Conservation (phyloP, 2,329 filamentous ascomycete species). For the Trichophyton equinum region DNA sequence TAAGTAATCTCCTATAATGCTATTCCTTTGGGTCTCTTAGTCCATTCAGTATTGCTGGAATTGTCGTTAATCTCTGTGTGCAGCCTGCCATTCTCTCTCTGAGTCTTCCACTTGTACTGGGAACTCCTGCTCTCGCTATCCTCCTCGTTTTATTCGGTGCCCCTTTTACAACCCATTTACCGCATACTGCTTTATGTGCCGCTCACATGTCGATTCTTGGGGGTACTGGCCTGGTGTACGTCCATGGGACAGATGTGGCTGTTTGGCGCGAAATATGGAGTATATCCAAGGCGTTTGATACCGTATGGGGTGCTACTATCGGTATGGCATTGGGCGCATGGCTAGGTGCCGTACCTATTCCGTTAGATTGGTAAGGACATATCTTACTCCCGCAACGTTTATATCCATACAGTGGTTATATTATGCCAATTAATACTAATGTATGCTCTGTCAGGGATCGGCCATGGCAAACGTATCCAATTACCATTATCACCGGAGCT, state of each 20-base stretch:
- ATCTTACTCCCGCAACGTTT: not conserved
- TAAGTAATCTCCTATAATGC: constrained; percentile 7
- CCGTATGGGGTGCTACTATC: constrained; percentile 68
- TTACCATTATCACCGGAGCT: constrained; percentile 73
- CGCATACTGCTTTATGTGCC: constrained; percentile 67
- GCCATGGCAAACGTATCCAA: constrained; percentile 97
- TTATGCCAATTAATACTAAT: too few species aligned
- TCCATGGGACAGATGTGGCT: constrained; percentile 60
- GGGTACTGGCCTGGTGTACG: constrained; percentile 70
- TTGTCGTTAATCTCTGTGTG: constrained; percentile 4
- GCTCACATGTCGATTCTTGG: constrained; percentile 70
- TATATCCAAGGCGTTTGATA: constrained; percentile 62
- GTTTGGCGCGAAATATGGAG: constrained; percentile 61
- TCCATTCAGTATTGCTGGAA: too few species aligned
- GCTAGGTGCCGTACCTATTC: constrained; percentile 89
- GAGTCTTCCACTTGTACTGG: constrained; percentile 38
- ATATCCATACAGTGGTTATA: not conserved
- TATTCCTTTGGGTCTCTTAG: too few species aligned
- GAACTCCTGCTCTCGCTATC: constrained; percentile 45
- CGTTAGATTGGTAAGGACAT: constrained; percentile 65
- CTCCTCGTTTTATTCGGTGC: constrained; percentile 81
- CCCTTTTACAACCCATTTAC: constrained; percentile 67
- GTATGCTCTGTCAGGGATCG: constrained; percentile 48
- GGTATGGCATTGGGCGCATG: constrained; percentile 73
- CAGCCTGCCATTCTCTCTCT: constrained; percentile 62